Base-by-base conservation (phyloP, 495 filamentous ascomycete genomes). In the Bacidia rubella region DNA sequence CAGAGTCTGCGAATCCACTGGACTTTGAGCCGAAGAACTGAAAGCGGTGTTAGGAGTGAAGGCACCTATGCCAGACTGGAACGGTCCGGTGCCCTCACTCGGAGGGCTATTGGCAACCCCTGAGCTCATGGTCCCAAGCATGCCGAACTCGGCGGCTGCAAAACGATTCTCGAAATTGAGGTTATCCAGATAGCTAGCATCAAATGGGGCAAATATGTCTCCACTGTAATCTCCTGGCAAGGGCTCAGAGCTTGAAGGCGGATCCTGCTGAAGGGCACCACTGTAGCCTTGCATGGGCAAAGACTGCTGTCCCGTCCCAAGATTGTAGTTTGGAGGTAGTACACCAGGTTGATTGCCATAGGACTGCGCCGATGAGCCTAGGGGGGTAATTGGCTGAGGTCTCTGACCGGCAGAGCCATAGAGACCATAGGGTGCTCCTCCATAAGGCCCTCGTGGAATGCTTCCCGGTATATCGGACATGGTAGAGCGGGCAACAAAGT, bases 151-250 rank as follows among this genome's bases (percentile, higher is more conserved):
- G 54, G 93, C 66, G 26, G 87, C 89, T 53, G 87, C 90, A 59
- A 95, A 98, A 27, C 90, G 86, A 61, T 90, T 96, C 45, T 87
- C 89, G 62, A 97, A 98, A 65, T 95, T 95, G 59, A 95, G 74
- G 47, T 87, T 87, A 29, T 92, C 87, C 2, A 95, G 74, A 20
- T 50, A 50, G 27, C 38, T 38, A 11, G 47, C 10, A 63, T 96
- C 87, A 62, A 95, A 95, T 62, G 94, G 94, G 60, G 95, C 89
- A 64, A 95, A 92, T 23, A 89, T 70, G 11, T 81, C 64, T 40
- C 56, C 70, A 57, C 74, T 74, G 62, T 83, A 83, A 3, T 70
- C 65, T 49, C 70, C 73, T 41, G 71, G 72, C 2, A 64, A 55
- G 2, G 64, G 57, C 7, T 55, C 57, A 11, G 65, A 56, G 15